Evolutionary conservation across 768 basidiomycete species (phyloP).

Genomic region (Hygrocybe coccinea): DNA sequence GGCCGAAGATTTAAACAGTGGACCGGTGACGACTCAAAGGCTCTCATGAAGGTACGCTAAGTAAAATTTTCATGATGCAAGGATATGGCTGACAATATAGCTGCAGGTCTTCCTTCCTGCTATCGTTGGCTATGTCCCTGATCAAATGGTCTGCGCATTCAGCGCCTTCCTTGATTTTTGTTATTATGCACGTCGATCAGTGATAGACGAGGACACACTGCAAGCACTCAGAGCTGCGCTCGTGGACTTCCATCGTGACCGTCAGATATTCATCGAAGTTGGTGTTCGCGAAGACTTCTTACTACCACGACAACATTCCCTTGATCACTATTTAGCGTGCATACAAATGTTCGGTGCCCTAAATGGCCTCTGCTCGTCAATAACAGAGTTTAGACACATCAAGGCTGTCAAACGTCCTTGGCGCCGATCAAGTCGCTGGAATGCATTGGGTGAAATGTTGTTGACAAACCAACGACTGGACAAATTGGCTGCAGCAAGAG

Average conservation of each 20-base stretch:
- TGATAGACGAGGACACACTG: slow-evolving; percentile 5
- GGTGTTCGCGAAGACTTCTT: neutral
- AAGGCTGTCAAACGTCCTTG: slow-evolving; percentile 25
- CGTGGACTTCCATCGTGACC: slow-evolving; percentile 5
- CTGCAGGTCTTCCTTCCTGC: slow-evolving; percentile 21
- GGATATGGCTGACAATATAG: neutral
- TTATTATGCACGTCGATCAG: slow-evolving; percentile 15
- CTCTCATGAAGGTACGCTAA: slow-evolving; percentile 10
- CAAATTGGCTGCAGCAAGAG: slow-evolving; percentile 16
- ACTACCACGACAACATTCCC: neutral
- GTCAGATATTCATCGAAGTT: slow-evolving; percentile 23
- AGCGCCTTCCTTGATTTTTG: slow-evolving; percentile 22
- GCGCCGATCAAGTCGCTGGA: slow-evolving; percentile 17
- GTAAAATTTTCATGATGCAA: neutral
- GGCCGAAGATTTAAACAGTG: slow-evolving; percentile 9
- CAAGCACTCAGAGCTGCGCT: neutral
- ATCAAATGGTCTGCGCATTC: slow-evolving; percentile 14
- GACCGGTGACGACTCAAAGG: slow-evolving; percentile 14
- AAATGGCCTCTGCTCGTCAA: slow-evolving; percentile 21
- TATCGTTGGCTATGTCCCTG: slow-evolving; percentile 16
- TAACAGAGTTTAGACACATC: slow-evolving; percentile 23
- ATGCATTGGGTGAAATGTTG: slow-evolving; percentile 2
- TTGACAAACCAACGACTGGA: slow-evolving; percentile 18
- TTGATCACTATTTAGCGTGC: slow-evolving; percentile 12
- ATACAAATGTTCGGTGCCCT: slow-evolving; percentile 19